Conservation (phyloP, 129 eudicot species). For the Helianthus tuberosus region DNA sequence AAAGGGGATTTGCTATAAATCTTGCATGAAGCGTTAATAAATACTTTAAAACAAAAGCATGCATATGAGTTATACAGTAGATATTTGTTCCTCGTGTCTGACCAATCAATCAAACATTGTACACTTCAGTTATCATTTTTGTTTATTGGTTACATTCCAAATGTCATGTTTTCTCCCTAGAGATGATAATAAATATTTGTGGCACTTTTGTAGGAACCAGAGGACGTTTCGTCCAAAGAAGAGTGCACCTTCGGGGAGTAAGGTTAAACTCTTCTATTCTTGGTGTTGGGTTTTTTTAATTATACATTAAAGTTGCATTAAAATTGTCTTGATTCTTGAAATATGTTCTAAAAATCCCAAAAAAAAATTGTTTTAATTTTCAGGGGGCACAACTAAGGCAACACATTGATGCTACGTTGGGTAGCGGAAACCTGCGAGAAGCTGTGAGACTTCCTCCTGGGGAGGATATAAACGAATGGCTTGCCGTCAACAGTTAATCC, state of each 20-base stretch:
- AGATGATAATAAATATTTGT: neutral
- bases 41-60: neutral
- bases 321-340: neutral
- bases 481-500: conserved; percentile 82
- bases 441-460: conserved; percentile 97
- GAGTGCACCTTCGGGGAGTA: conserved; percentile 96
- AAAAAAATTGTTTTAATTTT: conserved; percentile 11
- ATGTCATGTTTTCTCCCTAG: neutral
- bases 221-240: conserved; percentile 90
- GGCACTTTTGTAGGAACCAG: conserved; percentile 65
- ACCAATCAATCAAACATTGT: conserved; percentile 5
- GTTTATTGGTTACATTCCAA: conserved; percentile 1
- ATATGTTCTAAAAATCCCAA: neutral
- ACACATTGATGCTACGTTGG: conserved; percentile 93
- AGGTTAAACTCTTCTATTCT: conserved; percentile 45
- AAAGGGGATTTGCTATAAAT: neutral
- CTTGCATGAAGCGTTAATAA: neutral
- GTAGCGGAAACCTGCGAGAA: conserved; percentile 93
- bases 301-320: neutral
- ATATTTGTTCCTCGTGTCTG: conserved; percentile 9
- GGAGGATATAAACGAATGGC: conserved; percentile 96
- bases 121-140: neutral
- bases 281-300: neutral
- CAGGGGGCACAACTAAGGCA: conserved; percentile 96
- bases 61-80: neutral